phyloP scores from a whole-genome alignment of 2,329 filamentous ascomycete genomes.

The Exophiala oligosperma region DNA sequence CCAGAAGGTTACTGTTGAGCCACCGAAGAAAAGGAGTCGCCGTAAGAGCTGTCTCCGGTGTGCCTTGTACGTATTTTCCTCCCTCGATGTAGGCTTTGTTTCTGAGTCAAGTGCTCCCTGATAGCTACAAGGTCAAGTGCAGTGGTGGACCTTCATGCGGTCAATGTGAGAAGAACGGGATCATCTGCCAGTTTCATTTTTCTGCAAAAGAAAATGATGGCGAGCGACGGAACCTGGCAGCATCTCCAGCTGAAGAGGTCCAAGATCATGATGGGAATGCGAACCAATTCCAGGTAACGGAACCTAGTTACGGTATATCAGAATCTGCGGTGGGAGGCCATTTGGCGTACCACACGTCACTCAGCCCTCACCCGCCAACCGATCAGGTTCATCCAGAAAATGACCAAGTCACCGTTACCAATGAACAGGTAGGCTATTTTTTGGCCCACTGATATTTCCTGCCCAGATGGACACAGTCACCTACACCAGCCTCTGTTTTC shows the following conservation, averaged over 20 bases:
- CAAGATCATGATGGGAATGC: background rate
- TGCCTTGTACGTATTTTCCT: conserved; percentile 2
- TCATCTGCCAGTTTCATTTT: background rate
- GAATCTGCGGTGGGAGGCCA: too few species aligned
- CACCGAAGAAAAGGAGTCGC: background rate
- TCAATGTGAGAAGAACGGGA: background rate
- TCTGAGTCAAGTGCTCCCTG: background rate
- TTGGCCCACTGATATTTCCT: too few species aligned
- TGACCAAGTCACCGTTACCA: too few species aligned
- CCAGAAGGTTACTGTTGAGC: background rate
- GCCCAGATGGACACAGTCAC: too few species aligned
- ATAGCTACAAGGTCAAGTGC: conserved; percentile 2
- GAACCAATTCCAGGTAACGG: too few species aligned
- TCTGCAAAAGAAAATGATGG: conserved; percentile 1
- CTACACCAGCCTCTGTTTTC: too few species aligned
- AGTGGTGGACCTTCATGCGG: background rate
- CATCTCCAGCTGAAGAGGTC: background rate
- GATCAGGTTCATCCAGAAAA: too few species aligned
- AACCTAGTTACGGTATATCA: too few species aligned
- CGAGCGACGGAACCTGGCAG: background rate
- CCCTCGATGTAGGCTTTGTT: background rate
- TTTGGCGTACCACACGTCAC: too few species aligned
- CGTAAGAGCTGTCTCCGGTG: conserved; percentile 4
- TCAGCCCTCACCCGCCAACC: background rate
- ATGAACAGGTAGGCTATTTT: too few species aligned